Evolutionary conservation across 768 basidiomycete species (phyloP).

Genomic region (Hygrophoropsis aurantiaca): DNA sequence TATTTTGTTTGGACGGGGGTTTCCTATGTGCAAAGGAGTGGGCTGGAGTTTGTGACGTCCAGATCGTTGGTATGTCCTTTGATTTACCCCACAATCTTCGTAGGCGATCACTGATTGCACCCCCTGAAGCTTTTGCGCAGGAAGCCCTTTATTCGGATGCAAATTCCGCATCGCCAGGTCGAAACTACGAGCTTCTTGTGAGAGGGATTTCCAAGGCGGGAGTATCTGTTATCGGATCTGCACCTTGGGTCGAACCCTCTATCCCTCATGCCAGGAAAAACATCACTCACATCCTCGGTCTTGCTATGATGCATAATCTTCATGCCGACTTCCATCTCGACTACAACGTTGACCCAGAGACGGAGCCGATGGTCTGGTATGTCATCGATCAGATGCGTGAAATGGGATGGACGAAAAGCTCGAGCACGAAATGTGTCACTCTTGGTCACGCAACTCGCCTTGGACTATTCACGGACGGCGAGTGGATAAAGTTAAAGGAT

Average conservation of each 20-base stretch:
- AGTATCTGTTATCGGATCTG: constrained; percentile 59
- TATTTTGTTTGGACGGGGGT: constrained; percentile 54
- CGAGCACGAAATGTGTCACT: constrained; percentile 42
- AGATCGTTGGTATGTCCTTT: constrained; percentile 48
- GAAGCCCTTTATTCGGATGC: constrained; percentile 49
- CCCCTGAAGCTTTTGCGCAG: constrained; percentile 55
- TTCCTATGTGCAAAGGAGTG: constrained; percentile 47
- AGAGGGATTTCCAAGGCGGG: constrained; percentile 39
- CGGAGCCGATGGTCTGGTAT: constrained; percentile 56
- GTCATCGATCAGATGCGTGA: constrained; percentile 43
- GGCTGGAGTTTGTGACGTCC: constrained; percentile 49
- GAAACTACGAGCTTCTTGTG: constrained; percentile 46
- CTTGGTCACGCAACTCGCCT: constrained; percentile 64
- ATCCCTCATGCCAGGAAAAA: constrained; percentile 48
- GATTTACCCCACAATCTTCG: neutral
- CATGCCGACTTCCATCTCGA: constrained; percentile 69
- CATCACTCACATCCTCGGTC: constrained; percentile 50
- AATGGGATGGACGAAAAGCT: constrained; percentile 22
- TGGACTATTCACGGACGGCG: constrained; percentile 43
- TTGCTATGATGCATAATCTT: constrained; percentile 35
- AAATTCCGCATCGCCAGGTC: constrained; percentile 35
- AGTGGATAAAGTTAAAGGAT: constrained; percentile 45
- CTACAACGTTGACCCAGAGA: constrained; percentile 55
- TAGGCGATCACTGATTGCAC: neutral
- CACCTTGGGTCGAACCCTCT: constrained; percentile 62